Evolutionary conservation across 805 yeast species (phyloP), one percentile per base, ranked within the genome.

Genomic region (Henningerozyma blattae): DNA sequence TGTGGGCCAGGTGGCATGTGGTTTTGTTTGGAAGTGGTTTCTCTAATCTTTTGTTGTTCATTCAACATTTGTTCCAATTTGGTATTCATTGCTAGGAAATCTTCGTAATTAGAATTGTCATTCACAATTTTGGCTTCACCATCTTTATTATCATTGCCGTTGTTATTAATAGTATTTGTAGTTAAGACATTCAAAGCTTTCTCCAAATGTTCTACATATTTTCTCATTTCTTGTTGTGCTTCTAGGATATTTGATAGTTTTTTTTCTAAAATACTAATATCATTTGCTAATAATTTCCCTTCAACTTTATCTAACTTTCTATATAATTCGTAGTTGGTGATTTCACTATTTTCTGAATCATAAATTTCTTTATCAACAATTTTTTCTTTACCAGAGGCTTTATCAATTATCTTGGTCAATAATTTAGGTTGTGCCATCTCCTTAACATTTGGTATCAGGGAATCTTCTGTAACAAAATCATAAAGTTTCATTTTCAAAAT

Each of bases 401-500:
- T 37, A 25, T 61, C 54, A 5, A 61, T 55, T 29, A 58, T 54
- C 44, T 69, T 59, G 8, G 67, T 58, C 15, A 64, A 49, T 10
- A 71, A 60, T 36, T 63, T 65, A 18, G 74, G 69, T 41, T 66
- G 69, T 2, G 49, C 52, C 46, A 66, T 66, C 14, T 58, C 43
- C 15, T 55, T 59, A 1, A 72, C 75, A 43, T 75, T 76, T 40
- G 75, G 77, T 36, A 73, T 75, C 30, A 65, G 52, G 2, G 78
- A 70, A 42, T 73, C 78, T 34, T 62, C 64, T 4, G 70, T 59
- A 16, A 79, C 61, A 24, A 62, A 59, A 33, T 67, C 64, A 58
- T 68, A 79, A 3, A 71, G 64, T 28, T 71, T 67, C 44, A 81
- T 53, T 49, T 69, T 68, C 43, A 81, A 59, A 7, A 82, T 50